Percentiles rank a stretch among this genome's conserved stretches.
phyloP scores from a whole-genome alignment of 1,284 basidiomycete species.

The Volvariella surrecta region DNA sequence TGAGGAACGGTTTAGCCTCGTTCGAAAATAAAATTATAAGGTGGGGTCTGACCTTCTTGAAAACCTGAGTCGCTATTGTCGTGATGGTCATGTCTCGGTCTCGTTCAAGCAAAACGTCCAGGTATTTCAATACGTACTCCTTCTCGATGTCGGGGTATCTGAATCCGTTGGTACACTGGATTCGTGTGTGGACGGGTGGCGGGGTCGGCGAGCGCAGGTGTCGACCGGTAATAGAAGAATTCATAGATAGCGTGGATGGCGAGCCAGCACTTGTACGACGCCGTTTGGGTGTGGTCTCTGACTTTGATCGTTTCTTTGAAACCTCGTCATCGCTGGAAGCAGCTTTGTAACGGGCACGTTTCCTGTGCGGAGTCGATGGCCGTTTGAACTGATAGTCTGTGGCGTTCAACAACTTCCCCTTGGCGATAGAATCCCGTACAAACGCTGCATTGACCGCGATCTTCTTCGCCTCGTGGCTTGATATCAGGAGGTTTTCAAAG shows the following conservation, averaged over 20 bases:
- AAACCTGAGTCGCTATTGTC: conserved; percentile 22
- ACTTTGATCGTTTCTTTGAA: conserved; percentile 1
- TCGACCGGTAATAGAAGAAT: neutral
- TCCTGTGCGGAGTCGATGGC: conserved; percentile 11
- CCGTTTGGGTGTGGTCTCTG: neutral
- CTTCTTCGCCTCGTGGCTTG: conserved; percentile 25
- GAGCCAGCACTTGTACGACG: neutral
- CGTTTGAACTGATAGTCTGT: conserved; percentile 26
- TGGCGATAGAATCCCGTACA: conserved; percentile 43
- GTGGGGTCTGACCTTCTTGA: conserved; percentile 30
- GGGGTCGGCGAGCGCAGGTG: conserved; percentile 11
- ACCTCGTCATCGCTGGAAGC: conserved; percentile 1
- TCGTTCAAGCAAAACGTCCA: conserved; percentile 22
- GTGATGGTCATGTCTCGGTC: conserved; percentile 26
- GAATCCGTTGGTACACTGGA: conserved; percentile 10
- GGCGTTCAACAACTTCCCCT: conserved; percentile 36
- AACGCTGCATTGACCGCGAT: conserved; percentile 42
- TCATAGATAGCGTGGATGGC: neutral
- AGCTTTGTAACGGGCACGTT: conserved; percentile 3
- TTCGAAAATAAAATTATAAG: neutral
- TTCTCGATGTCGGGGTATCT: conserved; percentile 18
- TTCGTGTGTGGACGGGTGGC: conserved; percentile 13
- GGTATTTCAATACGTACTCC: conserved; percentile 21
- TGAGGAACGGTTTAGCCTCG: conserved; percentile 12
- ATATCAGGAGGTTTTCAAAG: conserved; percentile 36